Conservation (phyloP, 164 flowering plant genomes). For the Euptelea pleiosperma region DNA sequence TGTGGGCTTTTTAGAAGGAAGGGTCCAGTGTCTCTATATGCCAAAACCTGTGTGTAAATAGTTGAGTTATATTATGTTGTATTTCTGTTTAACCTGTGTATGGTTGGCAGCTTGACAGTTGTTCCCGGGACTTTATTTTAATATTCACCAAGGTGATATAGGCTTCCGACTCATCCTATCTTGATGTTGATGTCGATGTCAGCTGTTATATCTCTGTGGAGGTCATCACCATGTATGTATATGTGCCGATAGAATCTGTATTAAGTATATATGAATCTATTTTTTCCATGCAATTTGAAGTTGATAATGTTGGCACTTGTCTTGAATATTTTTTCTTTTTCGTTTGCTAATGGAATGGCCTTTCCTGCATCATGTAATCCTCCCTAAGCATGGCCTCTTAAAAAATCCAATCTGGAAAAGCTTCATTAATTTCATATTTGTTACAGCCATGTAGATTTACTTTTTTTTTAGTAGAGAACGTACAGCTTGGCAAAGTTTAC, state of each 20-base stretch:
- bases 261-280: slow-evolving; percentile 5
- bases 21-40: slow-evolving; percentile 14
- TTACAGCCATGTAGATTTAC: no score
- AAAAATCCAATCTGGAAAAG: background rate
- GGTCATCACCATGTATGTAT: slow-evolving; percentile 18
- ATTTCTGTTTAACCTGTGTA: slow-evolving; percentile 21
- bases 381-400: no score
- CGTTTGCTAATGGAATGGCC: background rate
- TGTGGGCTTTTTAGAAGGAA: slow-evolving; percentile 20
- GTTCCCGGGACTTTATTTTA: slow-evolving; percentile 31
- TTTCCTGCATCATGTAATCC: background rate
- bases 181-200: slow-evolving; percentile 34
- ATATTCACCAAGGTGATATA: slow-evolving; percentile 30
- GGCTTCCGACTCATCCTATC: slow-evolving; percentile 29
- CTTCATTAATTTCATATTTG: background rate
- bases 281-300: background rate
- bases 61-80: slow-evolving; percentile 17
- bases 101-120: slow-evolving; percentile 45
- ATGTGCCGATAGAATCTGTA: slow-evolving; percentile 11
- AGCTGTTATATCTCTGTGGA: slow-evolving; percentile 23
- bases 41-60: slow-evolving; percentile 12
- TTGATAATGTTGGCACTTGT: background rate
- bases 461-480: no score
- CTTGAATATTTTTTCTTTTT: background rate
- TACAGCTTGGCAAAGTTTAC: no score